A percentile compares a stretch with the other conserved stretches of the same genome.
Conservation (phyloP, 2,329 filamentous ascomycete species). For the Capronia coronata region DNA sequence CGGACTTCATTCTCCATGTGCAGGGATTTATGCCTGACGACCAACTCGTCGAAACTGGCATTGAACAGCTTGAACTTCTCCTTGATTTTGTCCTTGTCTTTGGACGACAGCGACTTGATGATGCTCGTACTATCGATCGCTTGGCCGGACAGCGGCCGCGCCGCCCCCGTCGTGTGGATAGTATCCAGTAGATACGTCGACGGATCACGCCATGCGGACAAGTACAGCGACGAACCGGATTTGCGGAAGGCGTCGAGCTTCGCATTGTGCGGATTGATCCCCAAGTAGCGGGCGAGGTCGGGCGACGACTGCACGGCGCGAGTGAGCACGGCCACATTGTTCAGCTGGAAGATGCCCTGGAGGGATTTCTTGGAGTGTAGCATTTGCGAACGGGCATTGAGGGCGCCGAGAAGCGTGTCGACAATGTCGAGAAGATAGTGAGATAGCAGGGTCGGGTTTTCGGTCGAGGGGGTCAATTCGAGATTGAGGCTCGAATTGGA, state of each 20-base stretch:
- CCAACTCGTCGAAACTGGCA: slow-evolving; percentile 78
- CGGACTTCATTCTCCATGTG: slow-evolving; percentile 89
- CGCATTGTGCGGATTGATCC: slow-evolving; percentile 53
- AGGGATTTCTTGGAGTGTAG: slow-evolving; percentile 71
- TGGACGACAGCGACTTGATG: slow-evolving; percentile 73
- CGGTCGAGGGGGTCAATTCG: slow-evolving; percentile 49
- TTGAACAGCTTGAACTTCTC: slow-evolving; percentile 94
- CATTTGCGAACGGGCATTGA: slow-evolving; percentile 67
- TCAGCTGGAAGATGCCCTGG: slow-evolving; percentile 83
- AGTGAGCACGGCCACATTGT: slow-evolving; percentile 76
- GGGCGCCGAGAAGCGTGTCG: slow-evolving; percentile 65
- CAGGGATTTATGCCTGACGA: slow-evolving; percentile 71
- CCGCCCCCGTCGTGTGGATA: slow-evolving; percentile 67
- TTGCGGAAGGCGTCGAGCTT: slow-evolving; percentile 81
- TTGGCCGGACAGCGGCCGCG: slow-evolving; percentile 63
- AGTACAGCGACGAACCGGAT: slow-evolving; percentile 72
- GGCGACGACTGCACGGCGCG: slow-evolving; percentile 70
- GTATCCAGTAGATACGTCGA: slow-evolving; percentile 81
- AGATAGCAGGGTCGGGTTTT: slow-evolving; percentile 69
- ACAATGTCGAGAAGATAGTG: slow-evolving; percentile 88
- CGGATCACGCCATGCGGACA: slow-evolving; percentile 81
- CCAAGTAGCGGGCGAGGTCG: slow-evolving; percentile 66
- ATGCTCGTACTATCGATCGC: slow-evolving; percentile 71
- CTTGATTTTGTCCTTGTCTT: slow-evolving; percentile 95
- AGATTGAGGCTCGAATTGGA: slow-evolving; percentile 32